These are phyloP conservation scores for Cladobotryum protrusum DNA, from an alignment of 2,329 filamentous ascomycete genomes.

Conservation along the genomic window DNA sequence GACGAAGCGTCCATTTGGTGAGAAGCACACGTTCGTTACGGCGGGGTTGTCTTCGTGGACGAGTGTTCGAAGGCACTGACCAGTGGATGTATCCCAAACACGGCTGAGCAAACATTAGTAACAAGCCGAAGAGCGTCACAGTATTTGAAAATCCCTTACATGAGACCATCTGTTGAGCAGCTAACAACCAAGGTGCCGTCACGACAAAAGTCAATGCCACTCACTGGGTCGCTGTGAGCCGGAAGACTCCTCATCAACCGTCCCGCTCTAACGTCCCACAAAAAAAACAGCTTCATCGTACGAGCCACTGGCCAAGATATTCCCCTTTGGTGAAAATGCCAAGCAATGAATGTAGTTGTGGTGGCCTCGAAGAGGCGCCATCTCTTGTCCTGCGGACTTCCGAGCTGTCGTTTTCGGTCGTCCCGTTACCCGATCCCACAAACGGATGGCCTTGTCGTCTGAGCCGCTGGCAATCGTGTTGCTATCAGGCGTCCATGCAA, in stretches of 20 bases:
- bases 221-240: constrained; percentile 90
- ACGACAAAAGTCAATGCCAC: constrained; percentile 84
- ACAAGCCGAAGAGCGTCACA: background rate
- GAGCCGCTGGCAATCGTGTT: constrained; percentile 83
- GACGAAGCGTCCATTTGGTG: constrained; percentile 88
- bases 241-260: constrained; percentile 84
- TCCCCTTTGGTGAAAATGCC: constrained; percentile 95
- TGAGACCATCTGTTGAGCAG: constrained; percentile 85
- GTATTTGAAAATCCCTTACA: constrained; percentile 43
- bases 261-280: constrained; percentile 92
- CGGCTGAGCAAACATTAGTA: constrained; percentile 42
- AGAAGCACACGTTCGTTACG: constrained; percentile 84
- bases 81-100: constrained; percentile 92
- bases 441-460: constrained; percentile 90
- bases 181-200: constrained; percentile 91
- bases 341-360: constrained; percentile 95
- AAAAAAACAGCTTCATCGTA: constrained; percentile 95
- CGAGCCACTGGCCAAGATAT: constrained; percentile 89
- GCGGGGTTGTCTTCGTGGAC: constrained; percentile 94
- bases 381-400: constrained; percentile 34
- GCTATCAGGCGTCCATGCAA: constrained; percentile 92
- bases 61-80: constrained; percentile 88
- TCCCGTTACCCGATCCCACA: constrained; percentile 74
- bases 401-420: constrained; percentile 45
- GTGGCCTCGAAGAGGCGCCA: constrained; percentile 68